Base-by-base conservation (phyloP, 768 basidiomycete genomes). In the Heimioporus sp. region DNA sequence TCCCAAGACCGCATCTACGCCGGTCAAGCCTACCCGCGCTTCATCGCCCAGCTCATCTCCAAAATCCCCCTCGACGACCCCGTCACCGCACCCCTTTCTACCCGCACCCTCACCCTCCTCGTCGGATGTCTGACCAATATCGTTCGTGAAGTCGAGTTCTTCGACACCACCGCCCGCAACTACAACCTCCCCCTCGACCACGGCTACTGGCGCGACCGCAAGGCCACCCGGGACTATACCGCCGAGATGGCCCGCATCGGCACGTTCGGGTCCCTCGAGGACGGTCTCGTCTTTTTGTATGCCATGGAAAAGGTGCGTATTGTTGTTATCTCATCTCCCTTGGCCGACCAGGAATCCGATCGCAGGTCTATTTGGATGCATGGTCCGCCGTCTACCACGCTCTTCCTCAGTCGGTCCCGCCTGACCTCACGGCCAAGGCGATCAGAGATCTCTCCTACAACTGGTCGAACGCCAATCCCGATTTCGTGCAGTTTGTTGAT, bases 1-100 rank as follows among this genome's bases (percentile, higher is more conserved):
- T 76, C 80, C 13, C 88, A 90, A 57, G 88, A 90, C 64, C 78
- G 82, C 45, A 79, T 86, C 49, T 90, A 90, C 64, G 87, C 86
- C 30, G 80, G 81, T 1, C 81, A 84, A 49, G 88, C 84, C 2
- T 90, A 89, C 64, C 86, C 87, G 13, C 79, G 79, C 47, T 87
- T 86, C 72, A 80, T 88, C 56, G 85, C 84, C 24, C 67, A 77
- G 2, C 76, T 89, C 43, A 83, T 91, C 55, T 61, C 81, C 8
- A 74, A 76, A 34, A 81, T 89, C 52, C 83, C 83, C 2, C 55
- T 71, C 45, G 59, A 70, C 15, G 34, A 58, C 31, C n/a, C 48
- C 21, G 39, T 10, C 16, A 15, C 41, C 15, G 5, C 38, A 12
- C 51, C 53, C 2, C 50, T 64, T 13, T 53, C 60, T 24, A 51